phyloP scores from a whole-genome alignment of 1,284 basidiomycete genomes.

The Cutaneotrichosporon cavernicola region DNA sequence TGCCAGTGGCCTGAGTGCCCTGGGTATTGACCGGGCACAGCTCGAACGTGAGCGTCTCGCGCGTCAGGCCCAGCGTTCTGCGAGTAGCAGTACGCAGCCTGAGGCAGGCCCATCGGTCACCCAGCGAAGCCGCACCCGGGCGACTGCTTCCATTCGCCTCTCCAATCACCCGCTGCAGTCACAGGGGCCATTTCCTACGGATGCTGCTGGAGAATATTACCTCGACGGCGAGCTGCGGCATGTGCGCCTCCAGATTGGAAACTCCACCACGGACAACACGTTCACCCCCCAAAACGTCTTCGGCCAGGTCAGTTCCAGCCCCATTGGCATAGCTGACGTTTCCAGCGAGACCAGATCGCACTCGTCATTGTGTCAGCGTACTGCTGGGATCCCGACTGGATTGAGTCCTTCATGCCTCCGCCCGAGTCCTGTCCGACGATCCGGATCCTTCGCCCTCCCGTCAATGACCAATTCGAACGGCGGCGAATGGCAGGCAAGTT shows the following conservation, averaged over 20 bases:
- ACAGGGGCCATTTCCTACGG: constrained; percentile 32
- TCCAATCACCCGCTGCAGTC: constrained; percentile 40
- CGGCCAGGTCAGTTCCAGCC: constrained; percentile 34
- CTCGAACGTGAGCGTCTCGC: constrained; percentile 47
- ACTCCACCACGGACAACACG: constrained; percentile 23
- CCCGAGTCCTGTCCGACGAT: constrained; percentile 38
- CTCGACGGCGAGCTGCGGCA: constrained; percentile 47
- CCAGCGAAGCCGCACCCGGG: neutral
- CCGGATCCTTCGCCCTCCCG: constrained; percentile 27
- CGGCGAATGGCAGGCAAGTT: constrained; percentile 36
- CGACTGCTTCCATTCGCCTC: neutral
- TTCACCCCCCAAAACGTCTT: constrained; percentile 37
- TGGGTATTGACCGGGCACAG: constrained; percentile 43
- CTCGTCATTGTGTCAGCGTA: constrained; percentile 44
- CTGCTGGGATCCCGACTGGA: constrained; percentile 42
- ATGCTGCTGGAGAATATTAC: constrained; percentile 49
- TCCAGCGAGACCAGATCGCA: constrained; percentile 39
- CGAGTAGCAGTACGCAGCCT: neutral
- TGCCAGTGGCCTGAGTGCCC: constrained; percentile 11
- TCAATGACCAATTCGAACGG: neutral
- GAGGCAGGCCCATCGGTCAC: neutral
- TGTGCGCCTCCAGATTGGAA: constrained; percentile 32
- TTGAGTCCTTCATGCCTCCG: constrained; percentile 34
- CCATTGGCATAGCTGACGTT: neutral
- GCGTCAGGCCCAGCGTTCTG: constrained; percentile 34